Evolutionary conservation across 1,284 basidiomycete genomes (phyloP).

Genomic region (Ustilago xerochloae): DNA sequence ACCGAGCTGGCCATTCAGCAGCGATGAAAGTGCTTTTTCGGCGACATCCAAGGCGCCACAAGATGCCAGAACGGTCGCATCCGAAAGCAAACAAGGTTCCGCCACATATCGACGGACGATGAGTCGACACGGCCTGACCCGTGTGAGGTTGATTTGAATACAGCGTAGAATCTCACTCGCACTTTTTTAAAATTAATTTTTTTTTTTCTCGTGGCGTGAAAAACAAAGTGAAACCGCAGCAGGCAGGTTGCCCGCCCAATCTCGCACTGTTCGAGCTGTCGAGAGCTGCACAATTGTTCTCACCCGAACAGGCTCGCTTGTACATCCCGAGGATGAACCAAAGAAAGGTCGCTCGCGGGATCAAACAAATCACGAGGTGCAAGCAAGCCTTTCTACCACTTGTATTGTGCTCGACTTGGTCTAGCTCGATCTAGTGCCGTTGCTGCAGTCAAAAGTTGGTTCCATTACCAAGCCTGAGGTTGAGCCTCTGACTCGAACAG

Average conservation of each 20-base stretch:
- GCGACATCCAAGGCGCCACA: background rate
- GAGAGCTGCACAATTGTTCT: background rate
- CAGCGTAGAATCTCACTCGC: background rate
- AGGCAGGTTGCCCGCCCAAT: background rate
- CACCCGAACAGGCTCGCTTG: slow-evolving; percentile 2
- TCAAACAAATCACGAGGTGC: slow-evolving; percentile 11
- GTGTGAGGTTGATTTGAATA: background rate
- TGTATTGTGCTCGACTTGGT: background rate
- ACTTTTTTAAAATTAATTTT: background rate
- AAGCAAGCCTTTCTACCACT: background rate
- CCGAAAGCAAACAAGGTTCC: background rate
- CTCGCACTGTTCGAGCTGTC: background rate
- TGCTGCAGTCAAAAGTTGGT: too few species aligned
- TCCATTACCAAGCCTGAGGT: background rate
- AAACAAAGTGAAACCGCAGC: background rate
- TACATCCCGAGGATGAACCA: too few species aligned
- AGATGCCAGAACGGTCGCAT: background rate
- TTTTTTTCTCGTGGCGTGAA: too few species aligned
- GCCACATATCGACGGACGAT: background rate
- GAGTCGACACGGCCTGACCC: background rate
- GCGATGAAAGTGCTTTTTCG: too few species aligned
- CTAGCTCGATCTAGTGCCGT: too few species aligned
- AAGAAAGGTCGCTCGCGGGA: too few species aligned
- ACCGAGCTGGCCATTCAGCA: background rate
- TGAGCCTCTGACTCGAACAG: slow-evolving; percentile 3